Evolutionary conservation across 2,329 filamentous ascomycete genomes (phyloP).

Genomic region (Eurotiales sp.): DNA sequence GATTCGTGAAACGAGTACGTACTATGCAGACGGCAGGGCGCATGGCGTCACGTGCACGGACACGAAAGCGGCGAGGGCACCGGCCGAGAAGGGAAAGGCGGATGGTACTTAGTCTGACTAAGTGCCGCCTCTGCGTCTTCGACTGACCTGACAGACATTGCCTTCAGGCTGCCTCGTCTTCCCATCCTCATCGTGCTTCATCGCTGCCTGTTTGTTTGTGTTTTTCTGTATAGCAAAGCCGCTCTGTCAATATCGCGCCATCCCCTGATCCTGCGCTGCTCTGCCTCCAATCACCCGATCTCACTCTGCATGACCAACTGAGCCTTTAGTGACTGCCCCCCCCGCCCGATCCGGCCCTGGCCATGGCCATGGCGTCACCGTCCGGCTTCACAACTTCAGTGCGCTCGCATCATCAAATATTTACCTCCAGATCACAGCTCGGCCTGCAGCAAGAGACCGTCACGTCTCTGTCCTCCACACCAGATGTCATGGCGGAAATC

Average conservation of each 20-base stretch:
- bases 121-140: too few relatives aligned
- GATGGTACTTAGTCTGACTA: too few relatives aligned
- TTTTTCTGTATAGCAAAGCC: not conserved
- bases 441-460: not conserved
- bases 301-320: constrained; percentile 15
- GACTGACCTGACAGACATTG: too few relatives aligned
- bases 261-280: not conserved
- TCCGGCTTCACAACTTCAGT: constrained; percentile 12
- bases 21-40: not conserved
- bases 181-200: not conserved
- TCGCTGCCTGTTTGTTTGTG: not conserved
- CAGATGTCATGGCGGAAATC: constrained; percentile 10
- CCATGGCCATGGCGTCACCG: constrained; percentile 16
- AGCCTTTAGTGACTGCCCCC: too few relatives aligned
- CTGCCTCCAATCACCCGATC: not conserved
- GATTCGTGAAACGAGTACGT: not conserved
- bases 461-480: not conserved
- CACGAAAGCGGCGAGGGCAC: constrained; percentile 10
- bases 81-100: not conserved
- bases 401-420: constrained; percentile 1
- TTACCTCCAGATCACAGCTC: not conserved
- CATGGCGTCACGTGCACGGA: not conserved
- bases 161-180: constrained; percentile 1
- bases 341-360: constrained; percentile 14
- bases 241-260: not conserved